phyloP scores from a whole-genome alignment of 306 rosid genomes.

The Rosa persica region DNA sequence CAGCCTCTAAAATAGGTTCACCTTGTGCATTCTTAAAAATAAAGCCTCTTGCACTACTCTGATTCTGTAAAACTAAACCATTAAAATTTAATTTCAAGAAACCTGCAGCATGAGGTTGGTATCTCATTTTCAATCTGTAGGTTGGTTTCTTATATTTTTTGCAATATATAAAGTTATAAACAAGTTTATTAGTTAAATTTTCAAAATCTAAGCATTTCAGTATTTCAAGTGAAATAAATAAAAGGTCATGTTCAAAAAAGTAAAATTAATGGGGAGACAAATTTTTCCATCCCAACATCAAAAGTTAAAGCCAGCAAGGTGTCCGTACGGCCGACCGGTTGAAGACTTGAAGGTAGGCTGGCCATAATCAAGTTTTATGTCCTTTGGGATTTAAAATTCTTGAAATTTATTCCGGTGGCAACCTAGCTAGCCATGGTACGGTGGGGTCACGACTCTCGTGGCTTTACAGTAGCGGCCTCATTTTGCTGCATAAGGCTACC shows the following conservation, averaged over 20 bases:
- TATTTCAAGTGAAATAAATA: no score
- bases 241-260: neutral
- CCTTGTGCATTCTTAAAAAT: no score
- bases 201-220: no score
- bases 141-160: no score
- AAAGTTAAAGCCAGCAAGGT: neutral
- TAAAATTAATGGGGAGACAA: neutral
- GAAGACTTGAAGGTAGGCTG: neutral
- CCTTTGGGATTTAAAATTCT: neutral
- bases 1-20: no score
- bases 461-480: slow-evolving; percentile 16
- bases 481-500: slow-evolving; percentile 22
- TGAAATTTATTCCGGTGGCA: neutral
- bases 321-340: neutral
- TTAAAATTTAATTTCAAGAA: no score
- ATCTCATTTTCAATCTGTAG: no score
- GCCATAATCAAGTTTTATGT: neutral
- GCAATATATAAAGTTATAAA: no score
- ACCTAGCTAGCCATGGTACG: neutral
- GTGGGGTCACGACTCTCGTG: slow-evolving; percentile 6
- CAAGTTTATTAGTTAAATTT: no score
- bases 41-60: no score
- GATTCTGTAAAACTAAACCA: no score
- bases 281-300: neutral
- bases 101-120: no score